Evolutionary conservation across 805 yeast genomes (phyloP), one percentile per base, ranked within the genome.

Genomic region (Brettanomyces naardenensis): DNA sequence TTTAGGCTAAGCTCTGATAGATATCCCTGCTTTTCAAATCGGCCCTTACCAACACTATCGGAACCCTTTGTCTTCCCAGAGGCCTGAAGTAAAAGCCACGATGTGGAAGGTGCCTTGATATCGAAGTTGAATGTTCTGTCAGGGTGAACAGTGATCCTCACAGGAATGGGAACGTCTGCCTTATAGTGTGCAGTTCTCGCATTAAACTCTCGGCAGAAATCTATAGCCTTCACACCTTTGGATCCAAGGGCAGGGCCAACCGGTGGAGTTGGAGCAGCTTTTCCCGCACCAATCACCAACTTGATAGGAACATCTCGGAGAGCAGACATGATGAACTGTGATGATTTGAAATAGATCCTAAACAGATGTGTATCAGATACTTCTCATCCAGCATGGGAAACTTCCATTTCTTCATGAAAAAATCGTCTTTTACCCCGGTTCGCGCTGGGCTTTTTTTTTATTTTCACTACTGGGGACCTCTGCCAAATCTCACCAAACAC

Each of bases 161-260:
- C 89, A 1, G 98, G 98, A 33, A 90, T 74, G 11, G 98, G 98
- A 1, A 76, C 75, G 31, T 95, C 97, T 13, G 94, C 87, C 37
- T 73, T 73, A 55, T 75, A 82, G 47, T 79, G 78, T 6, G 95
- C 95, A 10, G 97, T 88, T 60, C 95, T 79, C 19, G 98, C 98
- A 59, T 92, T 92, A 69, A 92, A 92, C 58, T 92, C 97, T 62
- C 92, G 92, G 66, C 97, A 90, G 54, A 92, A 92, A 61, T 92
- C 98, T 54, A 92, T 92, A 45, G 97, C 97, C 59, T 92, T 92
- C 33, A 92, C 95, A 69, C 98, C 98, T 61, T 90, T 90, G 42
- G 97, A 90, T 48, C 98, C 98, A 35, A 92, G 69, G 0, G 97
- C 98, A 33, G 98, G 98, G 47, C 98, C 98, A 21, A 92, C 97